phyloP scores from a whole-genome alignment of 208 protist genomes.

The Trypanosoma brucei region DNA sequence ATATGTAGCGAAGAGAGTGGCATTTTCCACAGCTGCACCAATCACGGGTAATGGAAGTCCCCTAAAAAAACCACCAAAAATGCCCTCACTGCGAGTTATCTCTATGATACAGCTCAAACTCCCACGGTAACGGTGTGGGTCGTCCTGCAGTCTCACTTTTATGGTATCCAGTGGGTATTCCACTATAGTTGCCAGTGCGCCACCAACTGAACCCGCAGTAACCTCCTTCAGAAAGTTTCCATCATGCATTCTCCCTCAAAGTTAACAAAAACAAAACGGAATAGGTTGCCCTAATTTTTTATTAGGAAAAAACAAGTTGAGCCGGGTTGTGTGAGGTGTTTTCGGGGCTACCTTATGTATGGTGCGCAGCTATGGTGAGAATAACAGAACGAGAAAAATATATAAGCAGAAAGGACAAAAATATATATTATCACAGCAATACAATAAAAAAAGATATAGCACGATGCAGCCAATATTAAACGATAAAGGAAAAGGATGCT shows the following conservation, averaged over 20 bases:
- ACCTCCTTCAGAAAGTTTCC: slow-evolving; percentile 63
- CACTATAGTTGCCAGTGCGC: slow-evolving; percentile 69
- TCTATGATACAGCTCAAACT: slow-evolving; percentile 57
- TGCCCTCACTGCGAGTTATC: slow-evolving; percentile 73
- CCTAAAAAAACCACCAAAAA: slow-evolving; percentile 85
- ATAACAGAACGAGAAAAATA: background rate
- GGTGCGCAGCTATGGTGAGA: background rate
- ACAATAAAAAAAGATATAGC: too few species aligned
- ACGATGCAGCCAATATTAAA: too few species aligned
- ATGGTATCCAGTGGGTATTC: slow-evolving; percentile 93
- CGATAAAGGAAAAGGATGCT: too few species aligned
- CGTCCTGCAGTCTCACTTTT: slow-evolving; percentile 89
- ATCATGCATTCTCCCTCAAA: slow-evolving; percentile 26
- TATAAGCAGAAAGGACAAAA: slow-evolving; percentile 1
- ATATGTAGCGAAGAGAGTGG: slow-evolving; percentile 79
- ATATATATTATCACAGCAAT: too few species aligned
- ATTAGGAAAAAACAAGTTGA: too few species aligned
- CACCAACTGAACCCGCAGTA: slow-evolving; percentile 69
- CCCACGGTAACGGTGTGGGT: slow-evolving; percentile 57
- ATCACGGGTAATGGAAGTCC: slow-evolving; percentile 84
- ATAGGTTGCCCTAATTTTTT: too few species aligned
- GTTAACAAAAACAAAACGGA: background rate
- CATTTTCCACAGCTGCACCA: slow-evolving; percentile 78
- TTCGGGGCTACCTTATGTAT: too few species aligned
- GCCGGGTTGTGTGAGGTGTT: too few species aligned